Conservation (phyloP, 345 rosid genomes). For the Gossypium sturtianum region DNA sequence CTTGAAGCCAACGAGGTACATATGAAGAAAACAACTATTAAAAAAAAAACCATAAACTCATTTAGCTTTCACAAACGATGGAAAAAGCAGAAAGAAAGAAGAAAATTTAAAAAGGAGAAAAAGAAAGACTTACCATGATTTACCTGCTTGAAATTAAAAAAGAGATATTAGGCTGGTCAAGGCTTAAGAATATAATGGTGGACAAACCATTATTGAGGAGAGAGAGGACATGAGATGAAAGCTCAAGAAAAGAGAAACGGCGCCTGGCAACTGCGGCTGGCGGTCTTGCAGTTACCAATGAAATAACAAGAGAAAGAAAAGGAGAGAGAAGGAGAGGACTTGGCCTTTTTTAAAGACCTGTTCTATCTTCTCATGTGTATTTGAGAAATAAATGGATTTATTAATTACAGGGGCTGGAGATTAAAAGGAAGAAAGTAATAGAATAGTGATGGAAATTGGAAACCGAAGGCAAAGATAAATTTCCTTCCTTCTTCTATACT, state of each 20-base stretch:
- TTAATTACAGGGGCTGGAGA: slow-evolving; percentile 7
- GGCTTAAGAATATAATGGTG: slow-evolving; percentile 15
- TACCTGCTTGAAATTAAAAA: slow-evolving; percentile 15
- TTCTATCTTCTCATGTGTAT: slow-evolving; percentile 9
- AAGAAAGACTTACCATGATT: slow-evolving; percentile 30
- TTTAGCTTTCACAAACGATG: background rate
- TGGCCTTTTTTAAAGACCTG: slow-evolving; percentile 27
- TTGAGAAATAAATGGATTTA: background rate
- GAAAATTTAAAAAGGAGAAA: background rate
- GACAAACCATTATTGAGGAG: slow-evolving; percentile 20
- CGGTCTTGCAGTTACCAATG: slow-evolving; percentile 40
- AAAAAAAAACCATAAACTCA: background rate
- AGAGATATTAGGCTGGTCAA: slow-evolving; percentile 7
- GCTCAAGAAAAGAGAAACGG: slow-evolving; percentile 38
- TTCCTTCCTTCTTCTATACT: too few species aligned
- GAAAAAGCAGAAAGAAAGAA: background rate
- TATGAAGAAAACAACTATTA: slow-evolving; percentile 27
- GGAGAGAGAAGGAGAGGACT: background rate
- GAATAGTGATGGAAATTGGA: background rate
- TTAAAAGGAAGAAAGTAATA: background rate
- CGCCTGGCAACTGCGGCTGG: slow-evolving; percentile 52
- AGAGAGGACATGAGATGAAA: slow-evolving; percentile 23
- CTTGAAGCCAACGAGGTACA: slow-evolving; percentile 51
- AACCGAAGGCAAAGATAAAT: too few species aligned
- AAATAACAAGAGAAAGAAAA: background rate